Base-by-base conservation (phyloP, 2,329 filamentous ascomycete genomes). In the Colletotrichum nymphaeae region DNA sequence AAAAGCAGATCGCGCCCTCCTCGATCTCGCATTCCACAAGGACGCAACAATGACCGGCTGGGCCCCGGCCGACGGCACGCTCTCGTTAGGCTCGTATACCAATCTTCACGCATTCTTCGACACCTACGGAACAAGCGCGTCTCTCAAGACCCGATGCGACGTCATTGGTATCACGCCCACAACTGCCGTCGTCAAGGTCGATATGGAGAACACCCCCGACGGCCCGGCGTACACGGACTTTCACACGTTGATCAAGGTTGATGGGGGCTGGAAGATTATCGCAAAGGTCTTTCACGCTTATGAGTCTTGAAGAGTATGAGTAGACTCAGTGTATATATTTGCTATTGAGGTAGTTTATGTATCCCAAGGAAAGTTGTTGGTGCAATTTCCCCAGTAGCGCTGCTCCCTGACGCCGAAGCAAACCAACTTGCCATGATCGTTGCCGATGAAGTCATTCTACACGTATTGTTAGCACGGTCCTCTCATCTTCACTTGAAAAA, bases 151-250 rank as follows among this genome's bases (percentile, higher is more conserved):
- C 5, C 56, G 74, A 9, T 26, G 46, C 59, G 75, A 76, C 32
- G 37, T 76, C n/a, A 26, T 76, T n/a, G 69, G 56, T 12, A 72
- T 76, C n/a, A 75, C 74, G 6, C 72, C 72, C 7, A 73, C 75
- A 11, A 76, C 72, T 1, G 74, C 74, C 4, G 66, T 76, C 9
- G 75, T 76, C 19, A 65, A 62, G 55, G 67, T 76, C 2, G 72
- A 75, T 28, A 75, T 76, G 75, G 72, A 72, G 28, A 68, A 64
- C 8, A 73, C 71, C 4, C 67, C 75, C 0, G 58, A 56, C 0
- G 75, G 67, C 1, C 28, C 24, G 1, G 66, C 49, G 14, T 76
- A 76, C 35, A 69, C 63, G 5, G 75, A 76, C n/a, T 76, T 71
- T 52, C 67, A 63, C 46, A 74, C 75, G 4, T 37, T 76, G 71